Evolutionary conservation across 2,329 filamentous ascomycete genomes (phyloP), one percentile per base, ranked within the genome.

Genomic region (Fusarium tanahbumbuense): DNA sequence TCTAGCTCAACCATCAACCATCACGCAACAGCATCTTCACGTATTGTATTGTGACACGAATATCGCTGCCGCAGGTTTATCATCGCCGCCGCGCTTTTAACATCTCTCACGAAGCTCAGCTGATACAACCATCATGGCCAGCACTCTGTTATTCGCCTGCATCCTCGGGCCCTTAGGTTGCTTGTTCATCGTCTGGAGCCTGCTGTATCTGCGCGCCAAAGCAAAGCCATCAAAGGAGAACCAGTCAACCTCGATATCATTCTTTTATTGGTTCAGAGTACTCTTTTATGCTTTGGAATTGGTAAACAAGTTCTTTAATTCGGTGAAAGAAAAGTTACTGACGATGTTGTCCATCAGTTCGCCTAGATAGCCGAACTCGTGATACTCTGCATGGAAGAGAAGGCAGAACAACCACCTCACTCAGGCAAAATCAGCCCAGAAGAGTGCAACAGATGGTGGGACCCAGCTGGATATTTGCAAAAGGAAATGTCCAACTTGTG

Each of bases 321-420:
- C 85, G 78, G 60, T 83, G 22, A 85, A 84, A 86, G 62, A 75
- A 2, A 25, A 11, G 37, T 48, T 66, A 40, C 67, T 49, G 25
- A 49, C 30, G 25, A 12, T 28, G 22, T 11, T 28, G 25, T 22
- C 20, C 50, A 25, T 12, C 52, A 87, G 84, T 68, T 84, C 25
- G 78, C 86, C 15, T 88, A 87, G 64, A 80, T 81, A 4, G 73
- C 83, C 5, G 84, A 88, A 75, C 83, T 85, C 1, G 81, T 77
- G 6, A 78, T 85, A 37, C 48, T 52, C 23, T 10, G 84, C 83
- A 28, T 85, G 86, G 70, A 78, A 78, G 20, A 82, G 27, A 80
- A 80, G 4, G 78, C 77, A 63, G 84, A 79, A 67, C 76, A 79
- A 40, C 85, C 85, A 1, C 34, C 34, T 37, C 34, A n/a, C 34